Evolutionary conservation across 2,329 filamentous ascomycete genomes (phyloP), one percentile per base, ranked within the genome.

Genomic region (Cladosporium sp.): DNA sequence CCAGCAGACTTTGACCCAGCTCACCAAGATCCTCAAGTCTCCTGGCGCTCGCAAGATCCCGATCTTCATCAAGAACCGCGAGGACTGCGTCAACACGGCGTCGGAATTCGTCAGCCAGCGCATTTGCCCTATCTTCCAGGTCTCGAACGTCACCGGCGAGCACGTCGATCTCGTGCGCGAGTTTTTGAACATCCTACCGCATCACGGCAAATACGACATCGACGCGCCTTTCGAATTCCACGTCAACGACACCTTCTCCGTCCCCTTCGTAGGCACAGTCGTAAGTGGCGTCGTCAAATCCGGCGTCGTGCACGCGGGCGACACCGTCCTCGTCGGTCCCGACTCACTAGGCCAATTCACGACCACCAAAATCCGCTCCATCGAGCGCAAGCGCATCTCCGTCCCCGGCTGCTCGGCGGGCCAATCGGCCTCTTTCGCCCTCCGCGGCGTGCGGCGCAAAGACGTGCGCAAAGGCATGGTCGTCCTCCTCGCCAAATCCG

Each of bases 381-480:
- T 99, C 60, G 92, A 99, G 71, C 83, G 93, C 15, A 97, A 97
- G 76, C 82, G 93, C 17, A 92, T 97, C 58, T 79, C 82, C 19
- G 92, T 96, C 0, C 89, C 90, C 0, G 89, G 86, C 1, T 92
- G 89, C 29, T 88, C 86, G 11, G 93, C 93, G 0, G 93, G 93
- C 0, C 93, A 99, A 70, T 95, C 88, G 22, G 93, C 89, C 1
- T 93, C 88, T 7, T 95, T 99, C 63, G 92, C 93, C 0, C 69
- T 99, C 47, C 91, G 93, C 58, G 86, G 90, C 56, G 80, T 97
- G 2, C 83, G 90, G 43, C 78, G 92, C 37, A 95, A 92, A 68
- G 92, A 97, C 58, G 92, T 99, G 0, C 81, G 93, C 11, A 99
- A 99, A 74, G 93, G 93, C 24, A 97, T 97, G 91, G 93, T 99